Percentiles rank a stretch among this genome's conserved stretches.
These are phyloP conservation scores for Coemansia furcata DNA, from an alignment of 192 early-diverging fungal genomes.

Conservation along the genomic window DNA sequence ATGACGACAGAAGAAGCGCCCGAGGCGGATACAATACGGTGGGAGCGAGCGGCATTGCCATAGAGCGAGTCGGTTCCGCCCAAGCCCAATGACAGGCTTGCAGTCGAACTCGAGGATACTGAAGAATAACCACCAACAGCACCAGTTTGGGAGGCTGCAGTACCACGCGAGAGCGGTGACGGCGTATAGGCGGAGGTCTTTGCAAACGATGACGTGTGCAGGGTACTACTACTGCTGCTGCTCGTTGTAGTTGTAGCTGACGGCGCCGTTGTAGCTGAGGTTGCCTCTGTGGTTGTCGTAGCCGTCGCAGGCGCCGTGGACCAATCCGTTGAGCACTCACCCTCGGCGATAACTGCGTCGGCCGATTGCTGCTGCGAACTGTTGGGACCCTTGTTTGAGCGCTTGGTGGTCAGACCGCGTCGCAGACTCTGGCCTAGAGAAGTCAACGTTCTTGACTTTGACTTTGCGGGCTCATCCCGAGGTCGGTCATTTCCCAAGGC, in stretches of 20 bases:
- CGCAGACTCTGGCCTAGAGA: constrained; percentile 47
- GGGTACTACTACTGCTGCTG: not conserved
- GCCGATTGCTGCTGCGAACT: not conserved
- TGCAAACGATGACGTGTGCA: constrained; percentile 9
- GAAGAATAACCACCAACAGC: not conserved
- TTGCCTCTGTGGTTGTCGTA: not conserved
- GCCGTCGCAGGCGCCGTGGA: not conserved
- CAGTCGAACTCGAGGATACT: constrained; percentile 1
- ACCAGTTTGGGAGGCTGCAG: constrained; percentile 2
- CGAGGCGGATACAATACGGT: constrained; percentile 48
- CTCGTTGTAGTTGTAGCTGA: not conserved
- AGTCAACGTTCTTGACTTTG: constrained; percentile 41
- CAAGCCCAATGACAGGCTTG: constrained; percentile 16
- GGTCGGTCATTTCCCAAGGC: constrained; percentile 44
- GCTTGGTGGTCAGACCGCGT: constrained; percentile 43
- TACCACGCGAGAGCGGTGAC: constrained; percentile 36
- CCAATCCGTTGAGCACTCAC: constrained; percentile 5
- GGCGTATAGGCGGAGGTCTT: constrained; percentile 29
- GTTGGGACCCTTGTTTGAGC: constrained; percentile 18
- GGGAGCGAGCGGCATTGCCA: constrained; percentile 28
- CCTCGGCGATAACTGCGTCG: not conserved
- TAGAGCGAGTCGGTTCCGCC: constrained; percentile 26
- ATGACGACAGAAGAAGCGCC: constrained; percentile 14
- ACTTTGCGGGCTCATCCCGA: constrained; percentile 49
- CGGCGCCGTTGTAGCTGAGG: not conserved